These are phyloP conservation scores for Platismatia glauca DNA, from an alignment of 495 filamentous ascomycete genomes.

Conservation along the genomic window DNA sequence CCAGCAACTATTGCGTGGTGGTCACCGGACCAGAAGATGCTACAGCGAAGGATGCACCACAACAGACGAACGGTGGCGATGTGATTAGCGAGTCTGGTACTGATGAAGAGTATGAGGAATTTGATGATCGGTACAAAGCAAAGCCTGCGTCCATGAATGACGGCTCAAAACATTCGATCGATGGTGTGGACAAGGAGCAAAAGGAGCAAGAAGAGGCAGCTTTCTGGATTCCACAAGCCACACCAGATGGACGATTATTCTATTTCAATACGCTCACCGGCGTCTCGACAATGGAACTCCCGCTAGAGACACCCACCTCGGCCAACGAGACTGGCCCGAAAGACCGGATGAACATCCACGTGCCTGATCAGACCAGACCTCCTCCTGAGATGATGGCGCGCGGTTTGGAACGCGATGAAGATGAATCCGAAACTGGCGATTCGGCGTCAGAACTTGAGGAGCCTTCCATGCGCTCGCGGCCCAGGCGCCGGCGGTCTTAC, in stretches of 20 bases:
- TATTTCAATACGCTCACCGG: conserved; percentile 97
- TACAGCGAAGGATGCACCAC: conserved; percentile 30
- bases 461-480: conserved; percentile 49
- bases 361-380: conserved; percentile 83
- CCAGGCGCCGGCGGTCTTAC: conserved; percentile 54
- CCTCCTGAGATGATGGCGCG: conserved; percentile 88
- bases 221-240: conserved; percentile 98
- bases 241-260: conserved; percentile 84
- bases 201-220: conserved; percentile 78
- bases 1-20: conserved; percentile 93
- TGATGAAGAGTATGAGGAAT: conserved; percentile 60
- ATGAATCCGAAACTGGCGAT: conserved; percentile 63
- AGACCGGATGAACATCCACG: conserved; percentile 76
- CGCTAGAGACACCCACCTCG: conserved; percentile 79
- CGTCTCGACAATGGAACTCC: conserved; percentile 85
- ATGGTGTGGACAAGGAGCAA: conserved; percentile 59
- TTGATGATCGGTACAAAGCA: conserved; percentile 57
- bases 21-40: conserved; percentile 65
- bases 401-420: conserved; percentile 73
- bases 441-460: conserved; percentile 83
- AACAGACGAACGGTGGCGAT: conserved; percentile 41
- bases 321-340: conserved; percentile 74
- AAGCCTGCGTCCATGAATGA: conserved; percentile 49
- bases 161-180: conserved; percentile 54
- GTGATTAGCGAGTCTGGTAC: conserved; percentile 46